A percentile compares a stretch with the other conserved stretches of the same genome.
phyloP scores from a whole-genome alignment of 2,329 filamentous ascomycete genomes.

The Verticillium tricorpus region DNA sequence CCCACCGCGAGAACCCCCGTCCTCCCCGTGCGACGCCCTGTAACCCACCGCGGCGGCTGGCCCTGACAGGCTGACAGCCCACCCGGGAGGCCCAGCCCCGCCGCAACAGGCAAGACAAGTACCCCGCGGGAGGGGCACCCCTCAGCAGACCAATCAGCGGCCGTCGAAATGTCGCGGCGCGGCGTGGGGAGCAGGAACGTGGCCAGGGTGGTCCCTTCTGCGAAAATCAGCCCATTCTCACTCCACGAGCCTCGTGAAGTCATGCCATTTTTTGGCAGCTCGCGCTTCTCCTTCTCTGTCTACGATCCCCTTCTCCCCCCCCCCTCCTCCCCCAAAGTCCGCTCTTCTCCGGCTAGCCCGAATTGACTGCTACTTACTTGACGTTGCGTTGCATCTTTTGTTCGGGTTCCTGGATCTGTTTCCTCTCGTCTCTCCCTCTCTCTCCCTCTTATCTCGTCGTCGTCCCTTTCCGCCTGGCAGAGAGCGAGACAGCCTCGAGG shows the following conservation, averaged over 20 bases:
- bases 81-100: not conserved
- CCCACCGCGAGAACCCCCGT: not conserved
- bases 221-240: slow-evolving; percentile 6
- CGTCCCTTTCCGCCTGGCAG: not conserved
- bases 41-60: not conserved
- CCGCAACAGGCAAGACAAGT: not conserved
- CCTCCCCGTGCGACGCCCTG: not conserved
- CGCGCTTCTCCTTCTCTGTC: not conserved
- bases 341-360: not conserved
- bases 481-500: not conserved
- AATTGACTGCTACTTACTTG: not conserved
- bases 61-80: not conserved
- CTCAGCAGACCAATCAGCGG: not conserved
- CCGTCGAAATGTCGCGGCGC: not conserved
- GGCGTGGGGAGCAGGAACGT: slow-evolving; percentile 3
- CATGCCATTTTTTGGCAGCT: slow-evolving; percentile 3
- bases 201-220: not conserved
- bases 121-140: slow-evolving; percentile 1
- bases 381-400: not conserved
- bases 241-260: slow-evolving; percentile 3
- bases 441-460: not conserved
- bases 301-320: not conserved
- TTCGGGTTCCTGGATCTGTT: not conserved
- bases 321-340: not conserved
- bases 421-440: not conserved